Evolutionary conservation across 2,329 filamentous ascomycete genomes (phyloP).

Genomic region (Fusarium sp.): DNA sequence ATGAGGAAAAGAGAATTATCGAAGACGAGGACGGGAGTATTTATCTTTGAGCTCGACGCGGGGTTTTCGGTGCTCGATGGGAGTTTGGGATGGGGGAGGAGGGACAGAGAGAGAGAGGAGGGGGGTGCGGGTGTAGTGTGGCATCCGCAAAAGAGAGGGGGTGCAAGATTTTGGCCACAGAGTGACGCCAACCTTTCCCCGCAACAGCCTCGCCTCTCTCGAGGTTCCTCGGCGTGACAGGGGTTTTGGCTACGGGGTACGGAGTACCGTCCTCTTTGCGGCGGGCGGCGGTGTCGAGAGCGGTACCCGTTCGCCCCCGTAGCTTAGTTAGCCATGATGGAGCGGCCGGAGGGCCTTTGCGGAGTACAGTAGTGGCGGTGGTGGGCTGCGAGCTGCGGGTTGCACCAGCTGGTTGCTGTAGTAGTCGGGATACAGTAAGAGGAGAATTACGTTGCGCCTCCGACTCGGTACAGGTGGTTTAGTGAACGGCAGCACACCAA

Average conservation of each 20-base stretch:
- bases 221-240: background rate
- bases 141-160: constrained; percentile 28
- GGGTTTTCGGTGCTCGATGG: constrained; percentile 38
- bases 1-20: constrained; percentile 18
- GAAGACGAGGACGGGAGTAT: constrained; percentile 41
- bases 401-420: constrained; percentile 8
- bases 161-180: constrained; percentile 8
- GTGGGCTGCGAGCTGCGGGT: constrained; percentile 15
- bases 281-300: background rate
- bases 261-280: constrained; percentile 19
- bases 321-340: constrained; percentile 9
- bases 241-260: constrained; percentile 11
- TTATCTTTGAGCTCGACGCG: constrained; percentile 43
- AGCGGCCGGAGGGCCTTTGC: constrained; percentile 26
- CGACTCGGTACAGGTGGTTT: background rate
- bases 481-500: background rate
- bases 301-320: background rate
- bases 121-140: constrained; percentile 22
- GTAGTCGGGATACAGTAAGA: constrained; percentile 22
- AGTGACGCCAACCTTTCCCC: constrained; percentile 44
- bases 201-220: constrained; percentile 41
- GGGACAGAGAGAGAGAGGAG: background rate
- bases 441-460: background rate
- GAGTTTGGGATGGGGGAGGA: constrained; percentile 10
- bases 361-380: constrained; percentile 33